Evolutionary conservation across 352 stramenopile species (phyloP).

Genomic region (Phytophthora chlamydospora): DNA sequence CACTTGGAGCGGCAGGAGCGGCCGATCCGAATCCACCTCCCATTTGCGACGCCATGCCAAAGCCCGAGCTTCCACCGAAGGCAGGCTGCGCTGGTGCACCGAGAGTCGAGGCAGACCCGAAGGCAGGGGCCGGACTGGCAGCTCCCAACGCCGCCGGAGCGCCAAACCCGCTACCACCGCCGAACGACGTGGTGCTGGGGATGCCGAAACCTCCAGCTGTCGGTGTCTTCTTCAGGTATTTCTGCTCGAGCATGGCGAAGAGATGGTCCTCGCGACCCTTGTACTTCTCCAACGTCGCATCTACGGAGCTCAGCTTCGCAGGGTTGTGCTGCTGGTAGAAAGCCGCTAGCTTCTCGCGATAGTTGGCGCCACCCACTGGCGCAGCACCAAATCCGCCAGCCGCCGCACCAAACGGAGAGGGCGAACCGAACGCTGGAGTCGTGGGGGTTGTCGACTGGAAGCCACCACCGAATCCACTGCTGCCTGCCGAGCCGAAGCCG

Average conservation of each 20-base stretch:
- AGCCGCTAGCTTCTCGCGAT: conserved; percentile 59
- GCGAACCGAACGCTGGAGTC: conserved; percentile 26
- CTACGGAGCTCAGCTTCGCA: conserved; percentile 69
- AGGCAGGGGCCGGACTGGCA: conserved; percentile 42
- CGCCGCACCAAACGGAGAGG: conserved; percentile 42
- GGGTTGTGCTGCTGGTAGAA: conserved; percentile 85
- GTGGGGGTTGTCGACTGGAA: conserved; percentile 34
- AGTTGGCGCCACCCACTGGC: conserved; percentile 37
- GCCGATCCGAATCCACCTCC: conserved; percentile 40
- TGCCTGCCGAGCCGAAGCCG: conserved; percentile 32
- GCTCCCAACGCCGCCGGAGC: conserved; percentile 53
- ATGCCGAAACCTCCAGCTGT: conserved; percentile 47
- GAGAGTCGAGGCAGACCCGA: conserved; percentile 56
- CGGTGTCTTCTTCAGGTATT: conserved; percentile 59
- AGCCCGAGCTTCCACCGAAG: conserved; percentile 39
- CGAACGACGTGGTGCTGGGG: conserved; percentile 41
- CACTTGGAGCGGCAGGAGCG: conserved; percentile 24
- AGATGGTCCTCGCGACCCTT: conserved; percentile 69
- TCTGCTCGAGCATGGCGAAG: conserved; percentile 80
- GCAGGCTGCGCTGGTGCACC: conserved; percentile 44
- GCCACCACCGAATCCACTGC: conserved; percentile 35
- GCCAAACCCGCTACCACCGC: conserved; percentile 55
- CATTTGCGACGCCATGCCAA: conserved; percentile 35
- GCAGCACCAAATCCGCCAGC: conserved; percentile 40
- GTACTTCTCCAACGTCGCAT: conserved; percentile 77